phyloP scores from a whole-genome alignment of 768 basidiomycete genomes.

The Russula sp. region DNA sequence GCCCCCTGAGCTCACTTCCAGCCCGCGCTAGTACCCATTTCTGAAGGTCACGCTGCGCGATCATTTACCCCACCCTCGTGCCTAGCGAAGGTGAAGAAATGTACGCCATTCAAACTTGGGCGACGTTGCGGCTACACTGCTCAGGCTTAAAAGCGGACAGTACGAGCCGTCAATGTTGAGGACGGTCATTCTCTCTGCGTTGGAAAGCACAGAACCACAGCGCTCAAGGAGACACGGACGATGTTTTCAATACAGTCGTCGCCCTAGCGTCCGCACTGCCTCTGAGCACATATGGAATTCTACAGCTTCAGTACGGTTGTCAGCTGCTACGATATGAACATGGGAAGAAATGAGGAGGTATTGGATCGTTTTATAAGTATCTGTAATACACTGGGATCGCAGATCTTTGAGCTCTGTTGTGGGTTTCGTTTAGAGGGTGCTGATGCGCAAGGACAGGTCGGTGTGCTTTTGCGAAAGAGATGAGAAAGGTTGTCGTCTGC shows the following conservation, averaged over 20 bases:
- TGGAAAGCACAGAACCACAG: slow-evolving; percentile 73
- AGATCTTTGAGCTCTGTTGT: slow-evolving; percentile 73
- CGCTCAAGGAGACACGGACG: slow-evolving; percentile 66
- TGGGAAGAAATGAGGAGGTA: slow-evolving; percentile 33
- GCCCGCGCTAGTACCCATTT: no score
- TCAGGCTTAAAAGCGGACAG: slow-evolving; percentile 29
- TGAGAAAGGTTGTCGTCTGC: neutral
- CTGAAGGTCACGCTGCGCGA: no score
- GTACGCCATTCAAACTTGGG: no score
- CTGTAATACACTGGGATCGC: slow-evolving; percentile 79
- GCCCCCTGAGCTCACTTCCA: no score
- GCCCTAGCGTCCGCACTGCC: slow-evolving; percentile 53
- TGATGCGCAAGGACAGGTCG: slow-evolving; percentile 55
- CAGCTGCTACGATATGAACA: slow-evolving; percentile 54
- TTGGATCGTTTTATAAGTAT: slow-evolving; percentile 69
- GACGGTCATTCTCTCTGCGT: no score
- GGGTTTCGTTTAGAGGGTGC: slow-evolving; percentile 65
- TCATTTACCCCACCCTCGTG: no score
- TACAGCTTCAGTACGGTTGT: slow-evolving; percentile 64
- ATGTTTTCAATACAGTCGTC: slow-evolving; percentile 57
- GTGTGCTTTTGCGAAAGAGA: slow-evolving; percentile 58
- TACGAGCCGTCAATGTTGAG: slow-evolving; percentile 30
- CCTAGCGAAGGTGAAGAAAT: no score
- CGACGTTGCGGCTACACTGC: neutral
- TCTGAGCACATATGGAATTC: slow-evolving; percentile 66